These are phyloP conservation scores for Peronospora destructor DNA, from an alignment of 352 stramenopile genomes.

Conservation along the genomic window DNA sequence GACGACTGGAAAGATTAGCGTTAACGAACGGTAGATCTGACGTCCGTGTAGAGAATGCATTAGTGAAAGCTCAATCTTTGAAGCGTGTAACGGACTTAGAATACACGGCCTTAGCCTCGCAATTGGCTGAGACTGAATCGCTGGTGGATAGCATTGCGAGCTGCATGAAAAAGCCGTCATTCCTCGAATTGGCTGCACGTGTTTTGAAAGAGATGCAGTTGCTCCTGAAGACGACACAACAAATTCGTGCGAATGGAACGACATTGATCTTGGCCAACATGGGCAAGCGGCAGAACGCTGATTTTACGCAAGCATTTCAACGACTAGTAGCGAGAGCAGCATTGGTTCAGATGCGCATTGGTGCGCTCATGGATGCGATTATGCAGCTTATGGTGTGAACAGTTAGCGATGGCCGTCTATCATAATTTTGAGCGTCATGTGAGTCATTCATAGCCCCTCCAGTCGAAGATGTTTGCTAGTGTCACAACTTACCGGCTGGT, in stretches of 20 bases:
- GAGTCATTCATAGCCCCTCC: too few species aligned
- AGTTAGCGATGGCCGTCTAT: background rate
- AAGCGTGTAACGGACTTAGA: constrained; percentile 29
- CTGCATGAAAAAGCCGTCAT: constrained; percentile 31
- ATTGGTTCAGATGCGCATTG: constrained; percentile 47
- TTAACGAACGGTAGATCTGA: constrained; percentile 16
- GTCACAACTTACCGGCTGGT: background rate
- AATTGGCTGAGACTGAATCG: constrained; percentile 54
- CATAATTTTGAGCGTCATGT: background rate
- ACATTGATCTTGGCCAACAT: constrained; percentile 54
- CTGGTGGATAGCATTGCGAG: constrained; percentile 51
- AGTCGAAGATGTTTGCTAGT: background rate
- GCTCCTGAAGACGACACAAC: constrained; percentile 46
- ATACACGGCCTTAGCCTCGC: constrained; percentile 34
- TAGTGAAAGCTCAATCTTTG: constrained; percentile 13
- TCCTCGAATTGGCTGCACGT: constrained; percentile 33
- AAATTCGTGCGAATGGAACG: constrained; percentile 60
- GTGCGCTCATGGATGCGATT: constrained; percentile 27
- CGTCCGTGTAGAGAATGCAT: constrained; percentile 2
- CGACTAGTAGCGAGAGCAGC: constrained; percentile 46
- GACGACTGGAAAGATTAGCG: constrained; percentile 18
- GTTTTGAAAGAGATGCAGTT: constrained; percentile 53
- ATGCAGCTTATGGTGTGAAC: constrained; percentile 21
- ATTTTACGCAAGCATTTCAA: constrained; percentile 39
- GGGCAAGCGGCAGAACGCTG: constrained; percentile 30